Evolutionary conservation across 2,329 filamentous ascomycete species (phyloP), one percentile per base, ranked within the genome.

Genomic region (Pseudogymnoascus pannorum): DNA sequence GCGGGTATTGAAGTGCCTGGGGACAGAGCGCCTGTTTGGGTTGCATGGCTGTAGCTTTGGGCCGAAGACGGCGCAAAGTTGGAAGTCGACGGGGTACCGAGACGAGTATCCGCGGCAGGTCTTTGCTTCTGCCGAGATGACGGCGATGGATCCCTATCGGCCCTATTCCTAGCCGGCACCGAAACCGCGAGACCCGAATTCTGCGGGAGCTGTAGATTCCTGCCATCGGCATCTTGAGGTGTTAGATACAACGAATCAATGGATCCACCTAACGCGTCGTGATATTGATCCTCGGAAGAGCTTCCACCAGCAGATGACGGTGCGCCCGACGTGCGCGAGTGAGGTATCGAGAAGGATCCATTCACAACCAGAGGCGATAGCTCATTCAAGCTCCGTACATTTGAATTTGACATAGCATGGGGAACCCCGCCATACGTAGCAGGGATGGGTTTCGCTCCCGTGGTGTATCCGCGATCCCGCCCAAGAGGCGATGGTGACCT

Each of bases 401-500:
- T 70, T 9, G 63, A 64, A 35, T 63, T 68, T 3, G 68, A 67
- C 14, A 68, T 62, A 5, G 66, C 63, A 26, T 71, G 69, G 36
- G 68, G 68, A 9, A 63, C 62, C 7, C 63, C 60, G 35, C 60
- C 59, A n/a, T 65, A 59, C 33, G 64, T 58, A 5, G 68, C 14
- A 7, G 69, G 68, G 44, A 65, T 64, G 22, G 69, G 66, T 42
- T 66, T 63, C 20, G 66, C 60, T 36, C 69, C 69, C 11, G 65
- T 66, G 3, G 71, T 69, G 57, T 65, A 70, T 1, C 69, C 68
- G n/a, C 68, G 65, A 38, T 71, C 70, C 58, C 72, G 68, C 8
- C 70, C 71, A 36, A 72, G 64, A n/a, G 72, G 72, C 6, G 72
- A 73, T 11, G 71, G 71, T 11, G 72, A 73, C 48, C 72, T 62